Percentiles rank a stretch among this genome's conserved stretches.
Conservation (phyloP, 2,329 filamentous ascomycete species). For the Paracoccidioides lutzii region DNA sequence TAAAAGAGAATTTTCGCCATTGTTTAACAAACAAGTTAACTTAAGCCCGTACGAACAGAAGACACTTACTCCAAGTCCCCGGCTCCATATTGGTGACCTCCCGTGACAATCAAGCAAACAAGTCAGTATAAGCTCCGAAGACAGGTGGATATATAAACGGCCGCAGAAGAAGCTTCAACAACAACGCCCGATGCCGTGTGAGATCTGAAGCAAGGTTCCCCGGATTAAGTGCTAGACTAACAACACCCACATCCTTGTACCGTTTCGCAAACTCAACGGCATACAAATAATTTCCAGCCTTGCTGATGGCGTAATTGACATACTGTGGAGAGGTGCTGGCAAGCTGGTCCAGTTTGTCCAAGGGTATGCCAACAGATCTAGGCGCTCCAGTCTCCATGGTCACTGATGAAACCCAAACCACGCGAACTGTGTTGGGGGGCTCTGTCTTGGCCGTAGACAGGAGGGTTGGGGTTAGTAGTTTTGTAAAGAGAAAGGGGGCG, state of each 20-base stretch:
- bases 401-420: conserved; percentile 21
- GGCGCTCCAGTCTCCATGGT: conserved; percentile 7
- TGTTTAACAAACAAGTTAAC: neutral
- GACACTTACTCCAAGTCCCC: conserved; percentile 9
- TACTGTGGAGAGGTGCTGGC: conserved; percentile 11
- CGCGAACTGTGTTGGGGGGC: conserved; percentile 17
- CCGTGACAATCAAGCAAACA: conserved; percentile 36
- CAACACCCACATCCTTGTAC: conserved; percentile 9
- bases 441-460: conserved; percentile 16
- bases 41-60: neutral
- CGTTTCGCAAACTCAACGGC: conserved; percentile 21
- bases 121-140: conserved; percentile 36
- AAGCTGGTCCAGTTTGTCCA: conserved; percentile 17
- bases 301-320: conserved; percentile 24
- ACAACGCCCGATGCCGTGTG: conserved; percentile 16
- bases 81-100: conserved; percentile 30
- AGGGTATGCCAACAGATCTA: conserved; percentile 13
- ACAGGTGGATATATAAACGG: conserved; percentile 19
- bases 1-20: conserved; percentile 1
- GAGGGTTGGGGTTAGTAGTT: conserved; percentile 26
- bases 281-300: conserved; percentile 25
- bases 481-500: conserved; percentile 29
- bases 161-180: conserved; percentile 12
- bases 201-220: conserved; percentile 23
- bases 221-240: conserved; percentile 18